phyloP scores from a whole-genome alignment of 1,139 yeast genomes.

The Dujonia santamariae region DNA sequence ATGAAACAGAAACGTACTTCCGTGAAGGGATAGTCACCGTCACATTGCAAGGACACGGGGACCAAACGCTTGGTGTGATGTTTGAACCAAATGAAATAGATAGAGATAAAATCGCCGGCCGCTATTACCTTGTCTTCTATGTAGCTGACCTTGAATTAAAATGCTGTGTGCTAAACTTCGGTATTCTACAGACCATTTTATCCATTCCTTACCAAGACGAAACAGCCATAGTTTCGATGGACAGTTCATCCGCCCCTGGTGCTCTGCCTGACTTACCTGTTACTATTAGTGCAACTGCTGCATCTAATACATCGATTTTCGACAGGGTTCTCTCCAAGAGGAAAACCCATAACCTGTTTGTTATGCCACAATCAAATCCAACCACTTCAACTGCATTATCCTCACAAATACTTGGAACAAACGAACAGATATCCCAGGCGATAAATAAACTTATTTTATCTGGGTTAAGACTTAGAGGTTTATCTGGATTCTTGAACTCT shows the following conservation, averaged over 20 bases:
- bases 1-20: constrained; percentile 24
- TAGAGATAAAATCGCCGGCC: too few relatives aligned
- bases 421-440: constrained; percentile 33
- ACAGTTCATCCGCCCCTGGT: not conserved
- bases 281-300: constrained; percentile 1
- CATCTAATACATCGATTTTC: constrained; percentile 21
- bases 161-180: constrained; percentile 2
- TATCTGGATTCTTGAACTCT: constrained; percentile 23
- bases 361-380: constrained; percentile 10
- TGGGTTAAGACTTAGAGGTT: constrained; percentile 42
- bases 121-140: constrained; percentile 1
- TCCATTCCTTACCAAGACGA: constrained; percentile 1
- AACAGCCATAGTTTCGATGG: not conserved
- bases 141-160: constrained; percentile 1
- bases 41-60: constrained; percentile 7
- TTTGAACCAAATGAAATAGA: too few relatives aligned
- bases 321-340: constrained; percentile 36
- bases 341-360: constrained; percentile 18
- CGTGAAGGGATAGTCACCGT: constrained; percentile 16
- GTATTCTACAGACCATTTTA: not conserved
- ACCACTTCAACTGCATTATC: constrained; percentile 11
- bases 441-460: constrained; percentile 36
- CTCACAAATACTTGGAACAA: constrained; percentile 21
- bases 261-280: too few relatives aligned
- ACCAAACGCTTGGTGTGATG: too few relatives aligned